Conservation (phyloP, 2,329 filamentous ascomycete species). For the Pleurostoma richardsiae region DNA sequence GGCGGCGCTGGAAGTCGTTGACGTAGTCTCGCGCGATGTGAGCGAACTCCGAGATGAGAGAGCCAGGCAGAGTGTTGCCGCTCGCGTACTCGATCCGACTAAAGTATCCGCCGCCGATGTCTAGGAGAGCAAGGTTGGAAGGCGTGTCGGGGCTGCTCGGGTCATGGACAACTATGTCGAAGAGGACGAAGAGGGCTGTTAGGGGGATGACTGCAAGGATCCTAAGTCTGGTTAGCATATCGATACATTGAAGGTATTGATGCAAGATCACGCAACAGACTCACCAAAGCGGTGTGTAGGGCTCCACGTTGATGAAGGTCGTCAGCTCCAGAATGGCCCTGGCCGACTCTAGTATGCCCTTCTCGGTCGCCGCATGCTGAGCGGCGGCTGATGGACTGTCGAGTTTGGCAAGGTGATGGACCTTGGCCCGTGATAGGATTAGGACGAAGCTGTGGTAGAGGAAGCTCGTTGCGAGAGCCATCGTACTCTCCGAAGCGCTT, state of each 20-base stretch:
- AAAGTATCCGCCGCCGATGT: slow-evolving; percentile 35
- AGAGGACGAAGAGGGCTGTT: slow-evolving; percentile 31
- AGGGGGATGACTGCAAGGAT: slow-evolving; percentile 28
- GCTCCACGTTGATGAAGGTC: slow-evolving; percentile 20
- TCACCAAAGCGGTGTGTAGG: slow-evolving; percentile 20
- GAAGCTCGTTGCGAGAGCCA: slow-evolving; percentile 14
- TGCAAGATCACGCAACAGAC: background rate
- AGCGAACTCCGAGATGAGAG: slow-evolving; percentile 30
- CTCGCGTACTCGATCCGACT: slow-evolving; percentile 33
- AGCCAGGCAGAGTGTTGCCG: slow-evolving; percentile 25
- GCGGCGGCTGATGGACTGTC: slow-evolving; percentile 3
- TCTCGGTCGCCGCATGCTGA: slow-evolving; percentile 11
- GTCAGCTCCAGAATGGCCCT: slow-evolving; percentile 21
- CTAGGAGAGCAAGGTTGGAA: slow-evolving; percentile 30
- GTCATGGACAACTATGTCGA: slow-evolving; percentile 33
- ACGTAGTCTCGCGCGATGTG: slow-evolving; percentile 36
- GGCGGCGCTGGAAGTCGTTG: slow-evolving; percentile 11
- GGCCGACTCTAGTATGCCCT: slow-evolving; percentile 13
- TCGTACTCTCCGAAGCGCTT: slow-evolving; percentile 1
- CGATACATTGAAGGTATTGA: background rate
- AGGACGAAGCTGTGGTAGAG: slow-evolving; percentile 20
- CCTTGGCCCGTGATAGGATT: slow-evolving; percentile 17
- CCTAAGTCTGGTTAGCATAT: slow-evolving; percentile 8
- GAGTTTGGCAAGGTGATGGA: slow-evolving; percentile 11
- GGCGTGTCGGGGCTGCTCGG: slow-evolving; percentile 24